Conservation (phyloP, 2,329 filamentous ascomycete species). For the Clathrospora elynae region DNA sequence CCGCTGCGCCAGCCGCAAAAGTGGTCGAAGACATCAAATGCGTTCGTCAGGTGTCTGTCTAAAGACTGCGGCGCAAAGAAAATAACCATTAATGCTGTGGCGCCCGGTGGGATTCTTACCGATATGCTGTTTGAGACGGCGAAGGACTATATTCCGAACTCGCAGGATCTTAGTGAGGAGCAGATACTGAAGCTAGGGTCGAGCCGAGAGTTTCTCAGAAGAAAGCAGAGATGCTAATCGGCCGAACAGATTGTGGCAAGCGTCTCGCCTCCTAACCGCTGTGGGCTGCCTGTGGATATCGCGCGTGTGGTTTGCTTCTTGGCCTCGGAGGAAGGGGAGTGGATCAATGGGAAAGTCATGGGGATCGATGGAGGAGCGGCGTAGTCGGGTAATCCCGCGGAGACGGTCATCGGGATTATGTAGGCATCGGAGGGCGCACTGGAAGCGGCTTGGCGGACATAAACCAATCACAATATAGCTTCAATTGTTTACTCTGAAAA, state of each 20-base stretch:
- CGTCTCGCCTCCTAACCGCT: slow-evolving; percentile 51
- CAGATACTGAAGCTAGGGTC: no score
- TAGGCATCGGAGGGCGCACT: no score
- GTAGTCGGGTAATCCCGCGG: no score
- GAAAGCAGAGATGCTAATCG: slow-evolving; percentile 8
- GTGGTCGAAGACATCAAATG: slow-evolving; percentile 57
- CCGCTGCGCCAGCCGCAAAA: slow-evolving; percentile 53
- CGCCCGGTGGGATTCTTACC: slow-evolving; percentile 71
- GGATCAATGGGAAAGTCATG: slow-evolving; percentile 38
- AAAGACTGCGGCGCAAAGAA: slow-evolving; percentile 69
- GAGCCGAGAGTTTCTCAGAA: no score
- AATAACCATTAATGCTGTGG: slow-evolving; percentile 72
- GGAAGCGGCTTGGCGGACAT: no score
- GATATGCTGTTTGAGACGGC: slow-evolving; percentile 75
- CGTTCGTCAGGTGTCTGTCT: slow-evolving; percentile 69
- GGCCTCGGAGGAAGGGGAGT: slow-evolving; percentile 40
- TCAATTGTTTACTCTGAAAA: no score
- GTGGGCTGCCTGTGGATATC: slow-evolving; percentile 51
- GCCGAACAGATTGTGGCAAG: slow-evolving; percentile 50
- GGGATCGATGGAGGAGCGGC: slow-evolving; percentile 18
- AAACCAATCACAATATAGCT: no score
- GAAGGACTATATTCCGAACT: slow-evolving; percentile 52
- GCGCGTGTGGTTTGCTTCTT: slow-evolving; percentile 43
- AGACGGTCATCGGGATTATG: no score
- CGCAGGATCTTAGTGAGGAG: no score